Evolutionary conservation across 208 protist species (phyloP).

Genomic region (Trypanosomatidae sp.): DNA sequence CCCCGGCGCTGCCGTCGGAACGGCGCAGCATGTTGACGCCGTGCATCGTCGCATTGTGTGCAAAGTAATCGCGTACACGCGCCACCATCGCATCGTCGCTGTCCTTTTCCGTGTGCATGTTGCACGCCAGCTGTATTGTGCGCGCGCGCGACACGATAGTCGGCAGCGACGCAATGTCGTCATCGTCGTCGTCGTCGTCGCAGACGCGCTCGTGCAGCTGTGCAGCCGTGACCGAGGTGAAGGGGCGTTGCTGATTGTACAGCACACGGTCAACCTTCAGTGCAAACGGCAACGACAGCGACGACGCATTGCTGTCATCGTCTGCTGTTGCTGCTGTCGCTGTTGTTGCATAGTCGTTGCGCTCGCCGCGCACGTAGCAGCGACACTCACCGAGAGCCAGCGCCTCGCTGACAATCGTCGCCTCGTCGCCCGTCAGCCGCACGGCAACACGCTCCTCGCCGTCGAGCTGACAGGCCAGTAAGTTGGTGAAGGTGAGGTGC

Average conservation of each 20-base stretch:
- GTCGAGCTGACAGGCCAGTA: constrained; percentile 38
- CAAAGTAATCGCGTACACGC: too few relatives aligned
- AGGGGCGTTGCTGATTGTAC: constrained; percentile 32
- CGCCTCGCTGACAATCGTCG: constrained; percentile 36
- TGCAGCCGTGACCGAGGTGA: constrained; percentile 45
- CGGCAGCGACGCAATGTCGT: too few relatives aligned
- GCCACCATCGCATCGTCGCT: too few relatives aligned
- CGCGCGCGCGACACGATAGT: too few relatives aligned
- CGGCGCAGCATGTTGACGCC: too few relatives aligned
- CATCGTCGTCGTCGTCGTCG: too few relatives aligned
- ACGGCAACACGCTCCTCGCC: constrained; percentile 61
- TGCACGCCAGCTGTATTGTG: too few relatives aligned
- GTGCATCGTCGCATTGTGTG: too few relatives aligned
- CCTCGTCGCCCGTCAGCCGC: constrained; percentile 32
- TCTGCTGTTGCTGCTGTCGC: constrained; percentile 4
- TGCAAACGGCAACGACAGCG: constrained; percentile 19
- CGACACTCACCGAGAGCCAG: constrained; percentile 66
- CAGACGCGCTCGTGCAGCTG: too few relatives aligned
- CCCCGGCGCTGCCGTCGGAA: too few relatives aligned
- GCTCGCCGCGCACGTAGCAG: constrained; percentile 21
- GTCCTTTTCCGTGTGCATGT: too few relatives aligned
- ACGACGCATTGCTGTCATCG: too few relatives aligned
- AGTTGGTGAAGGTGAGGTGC: constrained; percentile 49
- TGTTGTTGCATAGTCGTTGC: constrained; percentile 12
- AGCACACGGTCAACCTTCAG: constrained; percentile 24